Evolutionary conservation across 73 alveolate species (phyloP), one percentile per base, ranked within the genome.

Genomic region (Paramecium tetraurelia): DNA sequence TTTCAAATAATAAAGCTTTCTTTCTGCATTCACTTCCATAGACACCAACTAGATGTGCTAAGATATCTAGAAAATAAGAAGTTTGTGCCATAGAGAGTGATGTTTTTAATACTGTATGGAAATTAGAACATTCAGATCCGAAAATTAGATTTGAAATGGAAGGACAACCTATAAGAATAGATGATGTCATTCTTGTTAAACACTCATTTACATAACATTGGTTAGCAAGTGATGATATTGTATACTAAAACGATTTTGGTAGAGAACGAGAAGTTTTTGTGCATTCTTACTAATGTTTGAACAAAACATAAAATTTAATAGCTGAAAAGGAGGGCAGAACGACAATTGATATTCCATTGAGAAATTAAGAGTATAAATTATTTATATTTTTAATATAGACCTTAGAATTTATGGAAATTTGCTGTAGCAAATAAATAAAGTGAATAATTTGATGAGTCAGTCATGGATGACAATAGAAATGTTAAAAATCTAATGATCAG

Each of bases 271-370:
- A 87, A 68, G 93, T 87, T 14, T 87, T 87, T 50, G 85, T 75
- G 10, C 86, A 87, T 43, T 87, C 93, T 20, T 87, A 36, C 43
- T 40, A 87, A 87, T 87, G 93, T 80, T 59, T 69, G 8, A 87
- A 87, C 24, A 87, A 87, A 68, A 87, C 93, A 16, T 40, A 87
- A 41, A 87, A 87, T 68, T 87, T 87, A 31, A 87, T 87, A 6
- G 88, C 93, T 29, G 93, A 87, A 70, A 87, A 87, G 36, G 93
- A 69, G 7, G 93, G 93, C 11, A 48, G 93, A 24, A 87, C 85
- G 2, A 87, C 93, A n/a, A 87, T 87, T n/a, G 93, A 87, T 40
- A 87, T 80, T 20, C 93, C 93, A 69, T 29, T 87, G 44, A 87
- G 93, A 70, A 87, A 87, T 80, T 20, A 87, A 87, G 86, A 75